Base-by-base conservation (phyloP, 2,329 filamentous ascomycete genomes). In the Graphiopsis chlorocephala region DNA sequence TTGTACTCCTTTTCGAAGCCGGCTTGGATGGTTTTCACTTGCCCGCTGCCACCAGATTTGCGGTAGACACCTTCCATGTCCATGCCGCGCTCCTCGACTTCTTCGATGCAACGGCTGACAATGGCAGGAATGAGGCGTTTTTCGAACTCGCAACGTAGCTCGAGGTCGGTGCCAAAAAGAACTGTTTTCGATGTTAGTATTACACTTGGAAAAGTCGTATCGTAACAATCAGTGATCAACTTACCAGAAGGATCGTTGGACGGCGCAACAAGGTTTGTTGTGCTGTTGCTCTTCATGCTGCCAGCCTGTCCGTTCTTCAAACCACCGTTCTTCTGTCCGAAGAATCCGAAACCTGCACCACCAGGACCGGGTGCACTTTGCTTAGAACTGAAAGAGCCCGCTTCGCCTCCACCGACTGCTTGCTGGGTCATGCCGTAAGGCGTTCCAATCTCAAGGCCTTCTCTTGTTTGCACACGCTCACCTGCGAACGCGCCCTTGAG, bases 1-100 rank as follows among this genome's bases (percentile, higher is more conserved):
- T 90, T 86, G 65, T 70, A 67, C 65, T 86, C 89, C 76, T 88
- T 90, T 77, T 97, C 93, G 75, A 99, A 98, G 14, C 93, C 93
- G 70, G 93, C 91, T 73, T 94, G 92, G 71, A 99, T 91, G 73
- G 86, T 84, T 77, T 96, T 96, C 75, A 97, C 90, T 76, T 96
- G 92, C 10, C 91, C 92, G 72, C 90, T 93, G 70, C 93, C 95
- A 64, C 95, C 95, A 59, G 93, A 97, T 83, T 99, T 99, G 73
- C 95, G 89, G 80, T 99, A 99, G 72, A 99, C 96, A 68, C 95
- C 95, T 80, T 98, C 95, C 71, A 96, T 87, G 72, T 98, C 93
- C 92, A 99, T 97, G 78, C 94, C 95, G 75, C 95, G 89, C 25
- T 95, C 81, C 78, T 99, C 95, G 45, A 99, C 95, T 79, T 99